Percentiles rank a stretch among this genome's conserved stretches.
phyloP scores from a whole-genome alignment of 805 yeast species.

The Candida germanica region DNA sequence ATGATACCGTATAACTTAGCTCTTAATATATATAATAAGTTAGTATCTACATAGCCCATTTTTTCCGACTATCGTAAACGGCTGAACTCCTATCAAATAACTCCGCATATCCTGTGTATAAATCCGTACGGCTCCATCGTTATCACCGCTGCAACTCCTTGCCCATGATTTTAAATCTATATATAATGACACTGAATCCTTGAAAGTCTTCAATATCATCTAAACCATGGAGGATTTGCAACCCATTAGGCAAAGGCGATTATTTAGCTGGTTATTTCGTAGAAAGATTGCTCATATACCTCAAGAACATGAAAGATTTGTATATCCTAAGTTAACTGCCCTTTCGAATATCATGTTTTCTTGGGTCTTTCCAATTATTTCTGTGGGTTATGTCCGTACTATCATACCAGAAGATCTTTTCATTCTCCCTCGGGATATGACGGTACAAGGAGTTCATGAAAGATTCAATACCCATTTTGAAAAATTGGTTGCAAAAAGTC shows the following conservation, averaged over 20 bases:
- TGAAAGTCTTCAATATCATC: no score
- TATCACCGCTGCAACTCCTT: no score
- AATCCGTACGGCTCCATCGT: no score
- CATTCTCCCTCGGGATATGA: slow-evolving; percentile 23
- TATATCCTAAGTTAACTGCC: slow-evolving; percentile 28
- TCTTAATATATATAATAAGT: no score
- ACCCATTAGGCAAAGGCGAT: slow-evolving; percentile 39
- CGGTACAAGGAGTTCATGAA: slow-evolving; percentile 21
- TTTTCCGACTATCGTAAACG: no score
- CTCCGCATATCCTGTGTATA: no score
- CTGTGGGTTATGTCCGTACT: slow-evolving; percentile 64
- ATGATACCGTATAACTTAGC: no score
- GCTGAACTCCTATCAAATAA: no score
- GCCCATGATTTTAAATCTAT: no score
- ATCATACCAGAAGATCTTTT: slow-evolving; percentile 56
- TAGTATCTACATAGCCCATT: no score
- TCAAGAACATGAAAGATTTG: slow-evolving; percentile 42
- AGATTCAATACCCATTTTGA: slow-evolving; percentile 2
- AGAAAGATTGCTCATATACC: slow-evolving; percentile 49
- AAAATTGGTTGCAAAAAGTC: neutral
- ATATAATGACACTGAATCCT: no score
- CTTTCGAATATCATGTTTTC: slow-evolving; percentile 44
- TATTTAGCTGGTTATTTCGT: slow-evolving; percentile 44
- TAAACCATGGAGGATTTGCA: no score
- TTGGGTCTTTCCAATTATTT: slow-evolving; percentile 61